Conservation (phyloP, 2,329 filamentous ascomycete genomes). For the Aspergillus quadricinctus region DNA sequence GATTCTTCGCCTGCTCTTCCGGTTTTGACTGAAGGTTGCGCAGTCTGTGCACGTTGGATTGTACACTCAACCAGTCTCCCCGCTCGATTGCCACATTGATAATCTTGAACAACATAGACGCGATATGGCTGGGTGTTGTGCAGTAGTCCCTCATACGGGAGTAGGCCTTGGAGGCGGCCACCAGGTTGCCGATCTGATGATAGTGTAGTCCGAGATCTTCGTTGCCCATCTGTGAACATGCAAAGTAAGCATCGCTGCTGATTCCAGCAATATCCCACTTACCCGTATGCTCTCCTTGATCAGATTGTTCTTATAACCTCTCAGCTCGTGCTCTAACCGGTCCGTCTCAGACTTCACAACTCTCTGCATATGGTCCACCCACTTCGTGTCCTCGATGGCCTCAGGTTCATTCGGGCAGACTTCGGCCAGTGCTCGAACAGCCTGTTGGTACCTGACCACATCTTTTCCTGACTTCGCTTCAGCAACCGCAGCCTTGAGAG, state of each 20-base stretch:
- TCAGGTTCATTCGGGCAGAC: constrained; percentile 65
- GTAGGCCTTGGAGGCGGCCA: constrained; percentile 71
- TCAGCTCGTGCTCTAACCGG: constrained; percentile 78
- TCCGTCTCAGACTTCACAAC: constrained; percentile 66
- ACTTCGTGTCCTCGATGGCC: constrained; percentile 63
- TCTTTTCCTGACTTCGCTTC: constrained; percentile 76
- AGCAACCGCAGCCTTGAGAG: constrained; percentile 69
- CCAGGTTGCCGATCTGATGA: constrained; percentile 71
- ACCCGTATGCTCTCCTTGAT: constrained; percentile 96
- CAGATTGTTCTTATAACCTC: constrained; percentile 92
- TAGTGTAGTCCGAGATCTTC: constrained; percentile 86
- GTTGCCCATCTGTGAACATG: constrained; percentile 71
- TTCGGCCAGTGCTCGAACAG: constrained; percentile 60
- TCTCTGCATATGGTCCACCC: constrained; percentile 66
- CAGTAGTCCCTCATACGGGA: constrained; percentile 86
- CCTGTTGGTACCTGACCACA: constrained; percentile 64
- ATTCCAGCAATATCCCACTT: constrained; percentile 24
- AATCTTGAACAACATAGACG: constrained; percentile 75
- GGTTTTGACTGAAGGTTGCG: constrained; percentile 50
- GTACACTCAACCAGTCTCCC: constrained; percentile 69
- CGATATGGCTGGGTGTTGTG: constrained; percentile 74
- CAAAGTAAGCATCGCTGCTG: neutral
- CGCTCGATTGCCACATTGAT: constrained; percentile 72
- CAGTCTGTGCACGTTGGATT: constrained; percentile 56
- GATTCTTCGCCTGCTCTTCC: constrained; percentile 55